These are phyloP conservation scores for Pyricularia sp. DNA, from an alignment of 2,329 filamentous ascomycete species.

Conservation along the genomic window DNA sequence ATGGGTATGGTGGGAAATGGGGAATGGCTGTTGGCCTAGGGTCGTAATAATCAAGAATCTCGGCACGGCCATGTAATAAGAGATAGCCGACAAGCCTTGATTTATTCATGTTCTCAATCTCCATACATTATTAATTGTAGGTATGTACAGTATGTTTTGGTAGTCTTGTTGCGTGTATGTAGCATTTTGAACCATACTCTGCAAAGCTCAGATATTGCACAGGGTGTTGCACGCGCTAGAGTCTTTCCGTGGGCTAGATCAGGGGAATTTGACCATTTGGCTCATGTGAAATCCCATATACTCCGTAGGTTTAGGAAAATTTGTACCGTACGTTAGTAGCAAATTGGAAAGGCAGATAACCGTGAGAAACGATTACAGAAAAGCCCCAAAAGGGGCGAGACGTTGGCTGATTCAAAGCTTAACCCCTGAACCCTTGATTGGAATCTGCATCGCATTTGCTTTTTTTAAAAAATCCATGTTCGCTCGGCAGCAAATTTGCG, in stretches of 20 bases:
- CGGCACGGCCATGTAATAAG: too few species aligned
- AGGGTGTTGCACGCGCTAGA: not conserved
- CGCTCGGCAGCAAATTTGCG: not conserved
- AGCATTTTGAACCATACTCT: not conserved
- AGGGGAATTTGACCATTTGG: not conserved
- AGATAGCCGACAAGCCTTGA: too few species aligned
- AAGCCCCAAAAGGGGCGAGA: not conserved
- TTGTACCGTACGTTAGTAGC: not conserved
- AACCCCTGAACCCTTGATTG: not conserved
- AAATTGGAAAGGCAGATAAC: not conserved
- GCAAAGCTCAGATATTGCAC: not conserved
- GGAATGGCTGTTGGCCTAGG: too few species aligned
- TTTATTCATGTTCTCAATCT: too few species aligned
- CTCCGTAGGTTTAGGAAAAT: not conserved
- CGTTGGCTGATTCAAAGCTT: not conserved
- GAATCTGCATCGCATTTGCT: not conserved
- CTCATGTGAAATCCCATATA: not conserved
- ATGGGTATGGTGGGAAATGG: too few species aligned
- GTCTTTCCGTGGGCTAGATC: not conserved
- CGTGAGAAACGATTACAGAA: not conserved
- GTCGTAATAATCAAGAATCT: too few species aligned
- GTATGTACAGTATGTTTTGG: too few species aligned
- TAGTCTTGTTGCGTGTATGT: not conserved
- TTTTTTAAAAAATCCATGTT: not conserved
- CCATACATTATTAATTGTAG: too few species aligned